Conservation (phyloP, 2,329 filamentous ascomycete species). For the Lachnellula cervina region DNA sequence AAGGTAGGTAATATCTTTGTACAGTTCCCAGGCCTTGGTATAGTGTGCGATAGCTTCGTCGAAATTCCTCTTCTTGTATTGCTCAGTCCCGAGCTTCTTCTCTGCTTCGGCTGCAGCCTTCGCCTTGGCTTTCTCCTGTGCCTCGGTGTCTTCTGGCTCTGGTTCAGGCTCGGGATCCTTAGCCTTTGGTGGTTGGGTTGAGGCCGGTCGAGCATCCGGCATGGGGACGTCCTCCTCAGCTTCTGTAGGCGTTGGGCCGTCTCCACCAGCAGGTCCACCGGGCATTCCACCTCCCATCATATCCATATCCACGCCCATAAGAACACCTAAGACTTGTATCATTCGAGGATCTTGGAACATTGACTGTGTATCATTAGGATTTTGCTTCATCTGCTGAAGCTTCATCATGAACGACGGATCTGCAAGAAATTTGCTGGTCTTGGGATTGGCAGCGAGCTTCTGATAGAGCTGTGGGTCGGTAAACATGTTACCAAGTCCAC, state of each 20-base stretch:
- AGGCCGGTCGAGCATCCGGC: constrained; percentile 58
- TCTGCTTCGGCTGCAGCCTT: constrained; percentile 92
- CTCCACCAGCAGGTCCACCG: constrained; percentile 43
- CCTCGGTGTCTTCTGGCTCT: constrained; percentile 75
- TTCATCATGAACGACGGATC: constrained; percentile 89
- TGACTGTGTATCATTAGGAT: constrained; percentile 72
- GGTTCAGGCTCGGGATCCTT: constrained; percentile 55
- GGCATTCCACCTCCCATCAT: constrained; percentile 39
- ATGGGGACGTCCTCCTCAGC: constrained; percentile 71
- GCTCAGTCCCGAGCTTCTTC: constrained; percentile 88
- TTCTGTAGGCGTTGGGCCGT: constrained; percentile 37
- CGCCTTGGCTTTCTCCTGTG: constrained; percentile 76
- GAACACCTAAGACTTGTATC: constrained; percentile 86
- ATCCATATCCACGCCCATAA: constrained; percentile 90
- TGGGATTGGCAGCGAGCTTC: constrained; percentile 91
- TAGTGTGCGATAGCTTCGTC: constrained; percentile 94
- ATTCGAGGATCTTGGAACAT: constrained; percentile 88
- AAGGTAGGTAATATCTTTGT: constrained; percentile 96
- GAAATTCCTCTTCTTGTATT: constrained; percentile 98
- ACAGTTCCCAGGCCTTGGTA: constrained; percentile 84
- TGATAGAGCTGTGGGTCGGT: constrained; percentile 83
- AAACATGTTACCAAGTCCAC: constrained; percentile 87
- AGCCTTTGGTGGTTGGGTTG: constrained; percentile 35
- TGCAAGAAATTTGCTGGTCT: constrained; percentile 75
- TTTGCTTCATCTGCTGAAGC: constrained; percentile 72